Percentiles rank a stretch among this genome's conserved stretches.
phyloP scores from a whole-genome alignment of 2,329 filamentous ascomycete species.

The Epichloe coenophiala region DNA sequence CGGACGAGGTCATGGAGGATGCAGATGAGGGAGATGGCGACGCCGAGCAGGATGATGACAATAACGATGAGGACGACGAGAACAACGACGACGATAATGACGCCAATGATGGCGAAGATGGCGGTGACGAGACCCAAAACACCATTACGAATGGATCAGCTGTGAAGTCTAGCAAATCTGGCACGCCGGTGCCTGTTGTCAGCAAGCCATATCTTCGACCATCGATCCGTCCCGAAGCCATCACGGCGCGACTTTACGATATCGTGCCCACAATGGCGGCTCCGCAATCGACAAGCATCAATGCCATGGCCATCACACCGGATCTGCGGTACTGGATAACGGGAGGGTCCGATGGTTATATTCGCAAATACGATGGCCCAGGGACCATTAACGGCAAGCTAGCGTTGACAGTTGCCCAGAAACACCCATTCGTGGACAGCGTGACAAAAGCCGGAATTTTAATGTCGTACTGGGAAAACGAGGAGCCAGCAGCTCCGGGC shows the following conservation, averaged over 20 bases:
- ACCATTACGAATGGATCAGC: slow-evolving; percentile 7
- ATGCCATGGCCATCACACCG: slow-evolving; percentile 79
- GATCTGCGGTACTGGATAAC: slow-evolving; percentile 94
- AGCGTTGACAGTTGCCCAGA: slow-evolving; percentile 83
- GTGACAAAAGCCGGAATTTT: slow-evolving; percentile 90
- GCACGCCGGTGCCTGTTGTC: slow-evolving; percentile 13
- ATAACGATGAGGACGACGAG: slow-evolving; percentile 22
- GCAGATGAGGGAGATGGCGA: slow-evolving; percentile 27
- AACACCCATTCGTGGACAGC: slow-evolving; percentile 93
- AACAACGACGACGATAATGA: slow-evolving; percentile 23
- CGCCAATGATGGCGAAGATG: slow-evolving; percentile 30
- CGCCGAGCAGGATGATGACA: slow-evolving; percentile 24
- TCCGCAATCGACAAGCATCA: slow-evolving; percentile 90
- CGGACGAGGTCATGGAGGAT: slow-evolving; percentile 45
- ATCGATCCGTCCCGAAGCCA: slow-evolving; percentile 59
- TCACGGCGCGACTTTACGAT: slow-evolving; percentile 73
- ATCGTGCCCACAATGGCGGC: slow-evolving; percentile 96
- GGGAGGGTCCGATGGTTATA: slow-evolving; percentile 87
- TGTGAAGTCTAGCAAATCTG: slow-evolving; percentile 12
- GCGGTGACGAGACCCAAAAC: slow-evolving; percentile 14
- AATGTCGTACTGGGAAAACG: slow-evolving; percentile 97
- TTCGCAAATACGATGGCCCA: slow-evolving; percentile 91
- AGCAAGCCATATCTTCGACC: slow-evolving; percentile 30
- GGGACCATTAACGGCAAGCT: slow-evolving; percentile 92
- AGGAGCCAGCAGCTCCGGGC: slow-evolving; percentile 47